Evolutionary conservation across 805 yeast species (phyloP), one percentile per base, ranked within the genome.

Genomic region (Suhomyces faveliae): DNA sequence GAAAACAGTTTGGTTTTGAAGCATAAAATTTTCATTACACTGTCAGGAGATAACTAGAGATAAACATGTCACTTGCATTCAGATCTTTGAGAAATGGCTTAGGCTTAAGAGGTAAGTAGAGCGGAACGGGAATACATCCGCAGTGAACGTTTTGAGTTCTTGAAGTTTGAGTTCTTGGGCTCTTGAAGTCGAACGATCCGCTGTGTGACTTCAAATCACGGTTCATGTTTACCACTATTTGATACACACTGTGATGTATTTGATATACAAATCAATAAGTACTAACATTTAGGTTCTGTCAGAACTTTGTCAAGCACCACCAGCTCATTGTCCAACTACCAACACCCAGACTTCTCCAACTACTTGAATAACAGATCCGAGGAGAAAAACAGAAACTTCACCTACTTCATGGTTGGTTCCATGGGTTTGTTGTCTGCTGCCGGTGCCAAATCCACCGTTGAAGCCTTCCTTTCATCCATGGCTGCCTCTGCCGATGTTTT

Each of bases 401-500:
- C 96, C 55, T 94, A 94, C 80, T 92, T 95, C 79, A 90, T 95
- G 91, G 92, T 94, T 59, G 99, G 99, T 59, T 84, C 97, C 40
- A 78, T 89, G 70, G 98, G 97, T 68, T 73, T 90, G 60, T 75
- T 91, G 59, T 77, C 89, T 39, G 95, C 97, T 45, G 96, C 91
- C 48, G 96, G 95, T 65, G 97, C 97, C 66, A 89, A 91, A 73
- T 87, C 96, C 45, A 90, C 97, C 42, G 97, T 91, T 46, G 95
- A 92, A 77, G 80, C 92, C 29, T 94, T 94, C 78, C 79, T 94
- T 61, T 78, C 88, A 51, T 81, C 97, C 57, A 85, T 91, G 96
- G 83, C 96, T 58, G 99, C 99, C 29, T 91, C 99, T 52, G 96
- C 97, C 56, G 99, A 94, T 79, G 96, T 94, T 51, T 82, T 94